Evolutionary conservation across 768 basidiomycete genomes (phyloP).

Genomic region (Neoboletus brunneissimus): DNA sequence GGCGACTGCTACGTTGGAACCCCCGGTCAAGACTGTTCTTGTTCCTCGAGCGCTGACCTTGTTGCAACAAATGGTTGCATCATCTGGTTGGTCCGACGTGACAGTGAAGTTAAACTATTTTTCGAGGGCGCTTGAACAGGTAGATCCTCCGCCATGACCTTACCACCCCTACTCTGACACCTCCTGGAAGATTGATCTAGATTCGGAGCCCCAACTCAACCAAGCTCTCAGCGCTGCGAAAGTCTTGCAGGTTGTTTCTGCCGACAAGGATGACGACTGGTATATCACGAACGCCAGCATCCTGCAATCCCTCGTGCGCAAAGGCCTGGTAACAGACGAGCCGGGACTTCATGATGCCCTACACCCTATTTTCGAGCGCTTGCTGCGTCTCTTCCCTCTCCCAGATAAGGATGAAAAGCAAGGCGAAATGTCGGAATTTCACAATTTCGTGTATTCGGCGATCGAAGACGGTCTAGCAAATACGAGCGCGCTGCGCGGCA

Average conservation of each 20-base stretch:
- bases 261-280: conserved; percentile 84
- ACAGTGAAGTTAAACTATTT: conserved; percentile 91
- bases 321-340: conserved; percentile 82
- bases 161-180: neutral
- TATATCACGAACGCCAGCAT: conserved; percentile 65
- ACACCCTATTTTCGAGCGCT: conserved; percentile 77
- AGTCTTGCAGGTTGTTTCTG: conserved; percentile 81
- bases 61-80: conserved; percentile 76
- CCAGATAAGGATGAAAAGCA: conserved; percentile 75
- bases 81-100: conserved; percentile 87
- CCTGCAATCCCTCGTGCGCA: conserved; percentile 82
- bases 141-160: conserved; percentile 23
- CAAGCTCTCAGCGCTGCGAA: conserved; percentile 81
- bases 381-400: conserved; percentile 73
- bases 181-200: conserved; percentile 62
- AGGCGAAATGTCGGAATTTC: conserved; percentile 72
- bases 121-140: conserved; percentile 78
- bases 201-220: conserved; percentile 57
- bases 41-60: conserved; percentile 62
- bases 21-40: conserved; percentile 40
- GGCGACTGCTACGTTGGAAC: conserved; percentile 62
- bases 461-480: conserved; percentile 80
- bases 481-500: conserved; percentile 68
- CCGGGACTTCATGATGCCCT: conserved; percentile 75
- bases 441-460: conserved; percentile 68